Percentiles rank a stretch among this genome's conserved stretches.
phyloP scores from a whole-genome alignment of 768 basidiomycete genomes.

The Macrolepiota fuliginosa region DNA sequence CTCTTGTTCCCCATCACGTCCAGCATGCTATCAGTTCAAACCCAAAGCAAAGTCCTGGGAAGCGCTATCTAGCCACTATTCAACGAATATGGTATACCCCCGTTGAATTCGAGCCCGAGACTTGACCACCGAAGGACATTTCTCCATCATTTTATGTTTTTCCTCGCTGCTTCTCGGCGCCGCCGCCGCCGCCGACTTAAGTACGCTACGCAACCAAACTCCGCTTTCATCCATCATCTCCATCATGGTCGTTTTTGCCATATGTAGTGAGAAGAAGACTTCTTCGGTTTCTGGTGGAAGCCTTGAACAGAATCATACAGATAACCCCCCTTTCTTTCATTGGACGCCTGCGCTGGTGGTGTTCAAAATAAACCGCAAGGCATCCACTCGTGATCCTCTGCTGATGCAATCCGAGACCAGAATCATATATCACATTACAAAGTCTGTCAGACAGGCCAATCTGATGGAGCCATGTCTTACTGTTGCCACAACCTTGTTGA shows the following conservation, averaged over 20 bases:
- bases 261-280: conserved; percentile 5
- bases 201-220: conserved; percentile 7
- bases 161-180: neutral
- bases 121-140: neutral
- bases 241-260: neutral
- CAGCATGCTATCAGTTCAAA: neutral
- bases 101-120: neutral
- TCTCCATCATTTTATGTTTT: neutral
- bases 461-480: neutral
- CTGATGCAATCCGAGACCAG: conserved; percentile 7
- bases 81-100: neutral
- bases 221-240: conserved; percentile 10
- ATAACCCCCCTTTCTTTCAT: conserved; percentile 3
- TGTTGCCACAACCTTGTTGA: neutral
- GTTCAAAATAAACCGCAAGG: neutral
- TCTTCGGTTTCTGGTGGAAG: conserved; percentile 13
- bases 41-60: neutral
- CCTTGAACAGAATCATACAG: neutral
- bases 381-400: neutral
- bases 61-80: neutral
- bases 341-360: neutral
- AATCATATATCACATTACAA: conserved; percentile 6
- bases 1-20: neutral
- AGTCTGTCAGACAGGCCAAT: neutral
- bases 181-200: conserved; percentile 10